Conservation (phyloP, 139 green algal genomes). For the Edaphochlamys debaryana region DNA sequence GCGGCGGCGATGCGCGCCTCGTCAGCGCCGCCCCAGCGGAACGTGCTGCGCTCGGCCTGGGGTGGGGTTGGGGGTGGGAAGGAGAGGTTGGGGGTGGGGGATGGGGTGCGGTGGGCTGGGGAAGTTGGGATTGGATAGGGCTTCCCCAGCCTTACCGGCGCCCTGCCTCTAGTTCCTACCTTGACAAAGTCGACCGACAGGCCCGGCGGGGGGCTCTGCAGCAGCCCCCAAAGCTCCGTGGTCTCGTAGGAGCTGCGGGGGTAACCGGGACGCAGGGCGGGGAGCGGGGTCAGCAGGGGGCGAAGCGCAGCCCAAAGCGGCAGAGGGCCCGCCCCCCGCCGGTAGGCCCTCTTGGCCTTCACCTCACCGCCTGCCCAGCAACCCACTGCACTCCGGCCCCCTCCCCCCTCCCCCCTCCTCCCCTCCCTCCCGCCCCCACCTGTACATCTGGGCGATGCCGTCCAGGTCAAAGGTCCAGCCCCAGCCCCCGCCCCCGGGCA, state of each 20-base stretch:
- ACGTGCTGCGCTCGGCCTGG: conserved; percentile 52
- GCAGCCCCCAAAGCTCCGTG: conserved; percentile 80
- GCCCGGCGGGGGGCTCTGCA: conserved; percentile 74
- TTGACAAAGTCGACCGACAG: conserved; percentile 86
- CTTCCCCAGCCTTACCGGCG: too few species aligned
- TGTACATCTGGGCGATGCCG: conserved; percentile 54
- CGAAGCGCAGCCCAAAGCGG: not conserved
- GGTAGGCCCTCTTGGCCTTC: too few species aligned
- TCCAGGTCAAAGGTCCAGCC: conserved; percentile 91
- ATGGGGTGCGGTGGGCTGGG: too few species aligned
- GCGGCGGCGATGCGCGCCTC: conserved; percentile 64
- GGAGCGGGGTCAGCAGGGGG: not conserved
- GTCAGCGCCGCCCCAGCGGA: conserved; percentile 65
- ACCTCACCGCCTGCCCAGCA: too few species aligned
- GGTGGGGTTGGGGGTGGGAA: too few species aligned
- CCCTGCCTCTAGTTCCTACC: too few species aligned
- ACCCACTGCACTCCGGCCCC: too few species aligned
- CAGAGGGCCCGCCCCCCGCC: too few species aligned
- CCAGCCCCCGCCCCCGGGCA: conserved; percentile 36
- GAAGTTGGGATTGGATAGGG: too few species aligned
- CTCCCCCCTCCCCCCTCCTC: too few species aligned
- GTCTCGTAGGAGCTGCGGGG: conserved; percentile 80
- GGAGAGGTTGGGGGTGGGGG: too few species aligned
- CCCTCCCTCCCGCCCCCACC: not conserved
- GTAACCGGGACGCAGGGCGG: not conserved